These are phyloP conservation scores for Nakazawaea peltata DNA, from an alignment of 805 yeast genomes.

Conservation along the genomic window DNA sequence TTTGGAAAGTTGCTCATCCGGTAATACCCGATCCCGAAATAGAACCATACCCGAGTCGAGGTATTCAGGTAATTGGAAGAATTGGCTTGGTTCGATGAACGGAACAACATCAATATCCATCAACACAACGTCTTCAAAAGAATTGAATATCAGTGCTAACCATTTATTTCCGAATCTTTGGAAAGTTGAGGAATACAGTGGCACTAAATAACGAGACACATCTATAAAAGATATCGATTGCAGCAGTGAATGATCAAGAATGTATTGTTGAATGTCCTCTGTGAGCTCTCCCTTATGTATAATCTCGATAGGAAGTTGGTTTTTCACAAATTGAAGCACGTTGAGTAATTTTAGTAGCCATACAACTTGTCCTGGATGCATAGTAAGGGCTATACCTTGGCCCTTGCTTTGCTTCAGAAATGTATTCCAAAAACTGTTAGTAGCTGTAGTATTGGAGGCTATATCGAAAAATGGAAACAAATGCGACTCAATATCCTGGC, in stretches of 20 bases:
- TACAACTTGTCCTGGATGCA: neutral
- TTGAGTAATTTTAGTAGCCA: conserved; percentile 17
- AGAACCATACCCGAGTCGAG: conserved; percentile 30
- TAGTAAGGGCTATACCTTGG: conserved; percentile 1
- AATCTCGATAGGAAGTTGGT: conserved; percentile 39
- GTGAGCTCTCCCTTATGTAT: conserved; percentile 34
- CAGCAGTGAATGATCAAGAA: conserved; percentile 11
- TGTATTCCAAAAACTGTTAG: conserved; percentile 2
- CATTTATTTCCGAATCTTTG: conserved; percentile 33
- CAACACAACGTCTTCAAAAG: conserved; percentile 46
- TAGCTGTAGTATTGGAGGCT: too few relatives aligned
- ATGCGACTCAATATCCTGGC: neutral
- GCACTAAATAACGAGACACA: conserved; percentile 19
- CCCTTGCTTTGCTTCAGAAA: neutral
- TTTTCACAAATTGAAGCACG: conserved; percentile 39
- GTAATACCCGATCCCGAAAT: conserved; percentile 34
- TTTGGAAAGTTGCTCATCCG: conserved; percentile 26
- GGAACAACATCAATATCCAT: conserved; percentile 46
- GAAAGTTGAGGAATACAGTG: conserved; percentile 17
- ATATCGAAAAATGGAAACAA: conserved; percentile 3
- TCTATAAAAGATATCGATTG: conserved; percentile 24
- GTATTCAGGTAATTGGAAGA: conserved; percentile 26
- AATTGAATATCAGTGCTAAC: conserved; percentile 48
- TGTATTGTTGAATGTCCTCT: conserved; percentile 20
- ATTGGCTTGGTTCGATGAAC: conserved; percentile 24